Base-by-base conservation (phyloP, 108 stramenopile genomes). In the Aurantiochytrium sp. region DNA sequence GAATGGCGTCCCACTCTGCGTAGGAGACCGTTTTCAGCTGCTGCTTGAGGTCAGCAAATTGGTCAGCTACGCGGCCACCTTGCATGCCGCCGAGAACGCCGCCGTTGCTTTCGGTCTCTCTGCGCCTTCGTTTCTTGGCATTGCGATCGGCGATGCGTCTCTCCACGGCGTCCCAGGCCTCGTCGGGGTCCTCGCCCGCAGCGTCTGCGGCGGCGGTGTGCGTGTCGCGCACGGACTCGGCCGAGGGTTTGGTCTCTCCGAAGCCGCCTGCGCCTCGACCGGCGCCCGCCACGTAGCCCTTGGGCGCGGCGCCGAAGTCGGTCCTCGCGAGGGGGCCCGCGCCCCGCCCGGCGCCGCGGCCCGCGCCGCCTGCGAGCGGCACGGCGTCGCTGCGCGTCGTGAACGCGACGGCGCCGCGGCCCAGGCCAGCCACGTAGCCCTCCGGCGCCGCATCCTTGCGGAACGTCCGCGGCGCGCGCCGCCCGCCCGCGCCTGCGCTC, bases 391-490 rank as follows among this genome's bases (percentile, higher is more conserved):
- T 93, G 5, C 97, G 96, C 4, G 98, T 99, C 19, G 97, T 97
- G 94, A 99, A 99, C 10, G 98, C 98, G 35, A 97, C 94, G 44
- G 98, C 98, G 44, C 99, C 98, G 44, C 98, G 96, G 8, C 98
- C 99, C 6, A 97, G 91, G 45, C 99, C 98, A 42, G 99, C 95
- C 44, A 98, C 93, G 92, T 99, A 99, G n/a, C 76, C 76, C 12
- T 47, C 76, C n/a, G 76, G 76, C 76, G 49, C 49, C 10, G 18
- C 23, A 6, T 12, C n/a, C 45, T 23, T 12, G 49, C 49, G n/a
- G 76, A 83, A 83, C 2, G 72, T 72, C 28, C 35, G 28, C 72
- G 72, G 72, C 35, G 23, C 28, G 16, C 29, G 72, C 35, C 72
- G 72, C 72, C 59, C 59, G 35, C 35, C 35, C 2, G 35, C 35